A percentile compares a stretch with the other conserved stretches of the same genome.
These are phyloP conservation scores for Rugosomyces carneus DNA, from an alignment of 1,284 basidiomycete genomes.

Conservation along the genomic window DNA sequence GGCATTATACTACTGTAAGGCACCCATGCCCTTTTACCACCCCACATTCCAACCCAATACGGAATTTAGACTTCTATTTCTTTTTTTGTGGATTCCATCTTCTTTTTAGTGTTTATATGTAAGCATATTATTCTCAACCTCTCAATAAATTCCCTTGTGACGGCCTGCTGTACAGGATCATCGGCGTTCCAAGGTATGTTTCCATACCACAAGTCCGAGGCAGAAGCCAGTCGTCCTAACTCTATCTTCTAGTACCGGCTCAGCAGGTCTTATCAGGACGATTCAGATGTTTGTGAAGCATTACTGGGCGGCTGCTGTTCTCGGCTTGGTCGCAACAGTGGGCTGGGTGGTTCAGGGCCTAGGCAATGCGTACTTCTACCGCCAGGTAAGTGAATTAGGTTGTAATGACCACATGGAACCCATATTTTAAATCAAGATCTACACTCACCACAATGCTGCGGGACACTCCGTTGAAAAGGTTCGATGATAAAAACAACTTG, in stretches of 20 bases:
- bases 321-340: conserved; percentile 74
- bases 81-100: conserved; percentile 94
- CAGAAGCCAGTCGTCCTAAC: conserved; percentile 17
- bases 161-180: conserved; percentile 54
- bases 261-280: conserved; percentile 92
- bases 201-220: conserved; percentile 25
- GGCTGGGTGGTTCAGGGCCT: conserved; percentile 87
- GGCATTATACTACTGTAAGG: conserved; percentile 77
- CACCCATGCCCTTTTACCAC: conserved; percentile 21
- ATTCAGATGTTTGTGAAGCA: conserved; percentile 68
- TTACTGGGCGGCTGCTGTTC: conserved; percentile 67
- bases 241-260: conserved; percentile 63
- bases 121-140: conserved; percentile 25
- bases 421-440: conserved; percentile 51
- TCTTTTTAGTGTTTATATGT: conserved; percentile 86
- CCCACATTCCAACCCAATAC: conserved; percentile 25
- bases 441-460: conserved; percentile 75
- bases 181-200: conserved; percentile 73
- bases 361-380: conserved; percentile 80
- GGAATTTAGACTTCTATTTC: conserved; percentile 79
- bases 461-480: conserved; percentile 83
- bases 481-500: conserved; percentile 15
- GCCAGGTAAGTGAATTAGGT: conserved; percentile 43
- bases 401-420: not conserved
- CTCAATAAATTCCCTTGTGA: conserved; percentile 22